Evolutionary conservation across 2,329 filamentous ascomycete genomes (phyloP).

Genomic region (Aspergillus tamarii): DNA sequence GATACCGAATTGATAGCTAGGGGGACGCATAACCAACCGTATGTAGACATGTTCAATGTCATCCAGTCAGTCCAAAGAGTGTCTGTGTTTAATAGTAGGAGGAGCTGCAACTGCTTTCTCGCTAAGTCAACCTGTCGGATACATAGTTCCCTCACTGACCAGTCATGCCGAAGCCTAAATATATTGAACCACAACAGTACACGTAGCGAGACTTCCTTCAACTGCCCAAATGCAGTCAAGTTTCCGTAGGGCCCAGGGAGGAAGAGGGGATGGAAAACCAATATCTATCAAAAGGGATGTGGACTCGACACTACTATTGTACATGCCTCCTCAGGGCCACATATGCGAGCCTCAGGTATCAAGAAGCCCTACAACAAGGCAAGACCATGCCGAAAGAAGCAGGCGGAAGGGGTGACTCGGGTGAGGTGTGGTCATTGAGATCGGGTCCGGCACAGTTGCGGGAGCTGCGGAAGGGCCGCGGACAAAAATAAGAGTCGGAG

Average conservation of each 20-base stretch:
- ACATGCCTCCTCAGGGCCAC: background rate
- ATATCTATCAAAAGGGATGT: background rate
- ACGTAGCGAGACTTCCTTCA: no score
- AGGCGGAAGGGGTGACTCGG: background rate
- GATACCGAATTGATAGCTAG: no score
- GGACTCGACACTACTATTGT: background rate
- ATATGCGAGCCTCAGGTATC: background rate
- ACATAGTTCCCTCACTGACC: no score
- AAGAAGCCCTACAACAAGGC: background rate
- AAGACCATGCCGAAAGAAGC: background rate
- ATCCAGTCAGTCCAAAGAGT: no score
- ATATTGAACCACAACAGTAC: no score
- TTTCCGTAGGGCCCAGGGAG: rapidly evolving
- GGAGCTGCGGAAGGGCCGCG: background rate
- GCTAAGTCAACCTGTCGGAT: no score
- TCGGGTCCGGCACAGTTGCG: background rate
- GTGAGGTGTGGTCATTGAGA: background rate
- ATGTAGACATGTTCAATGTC: no score
- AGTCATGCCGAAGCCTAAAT: no score
- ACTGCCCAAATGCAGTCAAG: background rate
- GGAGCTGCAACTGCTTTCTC: no score
- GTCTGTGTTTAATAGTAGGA: no score
- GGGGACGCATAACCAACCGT: no score
- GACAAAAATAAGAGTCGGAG: background rate
- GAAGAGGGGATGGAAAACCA: background rate